Percentiles rank a stretch among this genome's conserved stretches.
These are phyloP conservation scores for Microbotryomycetes sp. DNA, from an alignment of 1,284 basidiomycete genomes.

Conservation along the genomic window DNA sequence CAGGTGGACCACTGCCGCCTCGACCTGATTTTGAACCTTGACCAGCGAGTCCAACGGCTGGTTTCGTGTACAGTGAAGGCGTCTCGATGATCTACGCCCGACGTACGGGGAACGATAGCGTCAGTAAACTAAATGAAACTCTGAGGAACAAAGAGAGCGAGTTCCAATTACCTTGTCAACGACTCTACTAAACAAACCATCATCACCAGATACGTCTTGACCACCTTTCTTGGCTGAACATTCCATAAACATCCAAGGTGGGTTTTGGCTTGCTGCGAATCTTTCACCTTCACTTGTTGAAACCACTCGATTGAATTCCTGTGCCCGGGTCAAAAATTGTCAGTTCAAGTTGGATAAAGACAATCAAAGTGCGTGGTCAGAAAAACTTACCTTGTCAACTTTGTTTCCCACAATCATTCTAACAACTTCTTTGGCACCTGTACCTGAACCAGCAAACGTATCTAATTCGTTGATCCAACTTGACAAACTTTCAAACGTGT, in stretches of 20 bases:
- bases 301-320: slow-evolving; percentile 88
- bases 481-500: slow-evolving; percentile 85
- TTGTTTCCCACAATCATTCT: slow-evolving; percentile 94
- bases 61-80: slow-evolving; percentile 41
- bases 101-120: not conserved
- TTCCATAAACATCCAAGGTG: slow-evolving; percentile 45
- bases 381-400: slow-evolving; percentile 68
- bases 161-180: slow-evolving; percentile 52
- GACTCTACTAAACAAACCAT: slow-evolving; percentile 71
- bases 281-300: slow-evolving; percentile 66
- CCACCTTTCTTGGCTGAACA: slow-evolving; percentile 70
- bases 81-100: slow-evolving; percentile 43
- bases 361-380: not conserved
- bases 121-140: not conserved
- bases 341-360: not conserved
- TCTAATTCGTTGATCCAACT: slow-evolving; percentile 90
- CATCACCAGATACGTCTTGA: slow-evolving; percentile 54
- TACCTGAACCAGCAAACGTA: slow-evolving; percentile 61
- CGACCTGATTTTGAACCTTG: not conserved
- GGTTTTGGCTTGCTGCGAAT: slow-evolving; percentile 74
- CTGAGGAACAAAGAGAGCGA: not conserved
- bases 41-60: not conserved
- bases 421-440: slow-evolving; percentile 53
- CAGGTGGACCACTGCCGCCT: slow-evolving; percentile 13
- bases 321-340: not conserved